Conservation (phyloP, 495 filamentous ascomycete species). For the Glonium stellatum region DNA sequence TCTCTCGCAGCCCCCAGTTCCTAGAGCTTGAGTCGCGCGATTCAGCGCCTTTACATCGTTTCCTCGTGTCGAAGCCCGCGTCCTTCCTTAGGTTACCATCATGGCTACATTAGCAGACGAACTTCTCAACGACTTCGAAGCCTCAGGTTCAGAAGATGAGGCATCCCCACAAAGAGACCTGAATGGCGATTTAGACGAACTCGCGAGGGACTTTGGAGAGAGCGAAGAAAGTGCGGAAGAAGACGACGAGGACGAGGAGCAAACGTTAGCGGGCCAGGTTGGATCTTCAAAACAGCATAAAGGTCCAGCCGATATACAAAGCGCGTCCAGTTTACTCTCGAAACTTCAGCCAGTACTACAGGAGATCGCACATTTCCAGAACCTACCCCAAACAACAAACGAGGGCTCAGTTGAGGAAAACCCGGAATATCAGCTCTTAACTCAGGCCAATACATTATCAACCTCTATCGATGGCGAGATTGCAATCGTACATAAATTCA, state of each 20-base stretch:
- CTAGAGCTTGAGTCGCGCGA: too few species aligned
- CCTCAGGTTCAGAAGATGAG: conserved; percentile 46
- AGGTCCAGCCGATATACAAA: conserved; percentile 65
- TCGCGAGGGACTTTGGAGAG: conserved; percentile 44
- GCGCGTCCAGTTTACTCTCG: conserved; percentile 69
- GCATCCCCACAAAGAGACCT: conserved; percentile 35
- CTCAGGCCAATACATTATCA: conserved; percentile 75
- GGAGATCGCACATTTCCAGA: conserved; percentile 71
- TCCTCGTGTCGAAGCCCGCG: not conserved
- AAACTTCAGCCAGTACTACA: conserved; percentile 65
- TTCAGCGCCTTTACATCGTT: not conserved
- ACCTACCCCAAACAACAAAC: conserved; percentile 53
- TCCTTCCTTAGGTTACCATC: not conserved
- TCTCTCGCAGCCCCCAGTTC: too few species aligned
- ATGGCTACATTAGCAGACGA: conserved; percentile 81
- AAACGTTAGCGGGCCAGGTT: conserved; percentile 30
- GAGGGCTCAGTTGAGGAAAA: conserved; percentile 77
- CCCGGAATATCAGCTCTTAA: conserved; percentile 77
- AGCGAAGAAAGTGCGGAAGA: conserved; percentile 39
- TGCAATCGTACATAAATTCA: conserved; percentile 86
- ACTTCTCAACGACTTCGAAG: conserved; percentile 84
- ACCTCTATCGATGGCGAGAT: conserved; percentile 88
- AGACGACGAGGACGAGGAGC: conserved; percentile 35
- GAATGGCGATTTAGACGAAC: conserved; percentile 17
- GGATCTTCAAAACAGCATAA: conserved; percentile 57